A percentile compares a stretch with the other conserved stretches of the same genome.
Conservation (phyloP, 2,329 filamentous ascomycete genomes). For the Gyromitra esculenta region DNA sequence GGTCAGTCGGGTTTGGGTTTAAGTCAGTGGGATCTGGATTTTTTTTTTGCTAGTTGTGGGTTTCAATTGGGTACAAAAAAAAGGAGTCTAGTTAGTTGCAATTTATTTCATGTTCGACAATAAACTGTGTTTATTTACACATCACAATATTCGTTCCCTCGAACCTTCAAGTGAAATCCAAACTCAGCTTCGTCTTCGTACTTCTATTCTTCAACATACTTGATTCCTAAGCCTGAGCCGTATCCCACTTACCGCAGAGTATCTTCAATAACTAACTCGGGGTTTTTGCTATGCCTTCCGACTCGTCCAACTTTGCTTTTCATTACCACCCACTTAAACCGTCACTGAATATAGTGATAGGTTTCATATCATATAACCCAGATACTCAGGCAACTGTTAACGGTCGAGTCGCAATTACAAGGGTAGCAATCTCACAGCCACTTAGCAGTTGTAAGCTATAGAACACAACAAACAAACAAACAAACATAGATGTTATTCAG, state of each 20-base stretch:
- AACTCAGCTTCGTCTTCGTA: background rate
- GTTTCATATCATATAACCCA: background rate
- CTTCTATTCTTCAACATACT: too few relatives aligned
- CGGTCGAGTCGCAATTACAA: background rate
- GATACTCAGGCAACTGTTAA: background rate
- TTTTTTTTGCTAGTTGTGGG: constrained; percentile 11
- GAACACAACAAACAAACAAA: background rate
- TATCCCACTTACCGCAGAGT: background rate
- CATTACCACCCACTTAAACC: background rate
- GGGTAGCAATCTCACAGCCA: background rate
- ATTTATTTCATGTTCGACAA: constrained; percentile 38
- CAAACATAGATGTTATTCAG: background rate
- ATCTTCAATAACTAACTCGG: background rate
- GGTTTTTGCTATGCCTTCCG: background rate
- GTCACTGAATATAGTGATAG: background rate
- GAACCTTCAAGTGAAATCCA: constrained; percentile 1
- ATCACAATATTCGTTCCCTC: background rate
- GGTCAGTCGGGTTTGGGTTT: constrained; percentile 41
- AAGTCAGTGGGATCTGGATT: constrained; percentile 39
- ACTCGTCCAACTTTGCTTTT: background rate
- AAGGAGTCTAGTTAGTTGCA: constrained; percentile 42
- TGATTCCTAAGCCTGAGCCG: background rate
- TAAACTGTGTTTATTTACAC: constrained; percentile 26
- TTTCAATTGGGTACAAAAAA: constrained; percentile 46
- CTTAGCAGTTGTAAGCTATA: background rate